Base-by-base conservation (phyloP, 1,284 basidiomycete genomes). In the Cutaneotrichosporon dermatis region DNA sequence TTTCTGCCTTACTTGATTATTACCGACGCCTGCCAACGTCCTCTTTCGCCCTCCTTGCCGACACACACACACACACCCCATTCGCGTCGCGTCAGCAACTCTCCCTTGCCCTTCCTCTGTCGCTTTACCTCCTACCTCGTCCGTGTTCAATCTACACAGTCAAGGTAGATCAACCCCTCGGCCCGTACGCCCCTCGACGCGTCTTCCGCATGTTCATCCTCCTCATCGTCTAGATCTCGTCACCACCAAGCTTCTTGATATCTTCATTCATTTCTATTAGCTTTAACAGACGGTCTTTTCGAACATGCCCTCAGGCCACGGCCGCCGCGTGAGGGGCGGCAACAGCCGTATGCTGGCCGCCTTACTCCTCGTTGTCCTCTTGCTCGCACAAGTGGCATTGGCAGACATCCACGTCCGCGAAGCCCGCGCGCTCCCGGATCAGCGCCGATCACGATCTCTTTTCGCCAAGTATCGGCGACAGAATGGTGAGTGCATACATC, bases 261-360 rank as follows among this genome's bases (percentile, higher is more conserved):
- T 7, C 15, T 13, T 10, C 10, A 6, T 39, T 12, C 16, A 33
- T 48, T 36, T 33, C 16, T 41, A 15, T 25, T 15, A 39, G 15
- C 25, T 42, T 37, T 10, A 6, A 45, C 34, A 45, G 11, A 15
- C 35, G 37, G 15, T 33, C 4, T 16, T 34, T 16, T 34, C 36
- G 16, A 40, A 39, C 45, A 61, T 57, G 55, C 46, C 44, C n/a
- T 37, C 51, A 33, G 56, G 60, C 60, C 39, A 45, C 50, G 56
- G 59, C 48, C 59, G 52, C 55, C 59, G 44, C 41, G 46, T 40
- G 51, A 57, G 48, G 59, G 55, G 59, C 59, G 59, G 55, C 42
- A 56, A 44, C 59, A 36, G 43, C 52, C 59, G 55, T 36, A 48
- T 55, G 53, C 56, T 61, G 41, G 56, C 53, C 39, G 60, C 53